Evolutionary conservation across 176 grass and related monocot species (phyloP).

Genomic region (Juncus effusus): DNA sequence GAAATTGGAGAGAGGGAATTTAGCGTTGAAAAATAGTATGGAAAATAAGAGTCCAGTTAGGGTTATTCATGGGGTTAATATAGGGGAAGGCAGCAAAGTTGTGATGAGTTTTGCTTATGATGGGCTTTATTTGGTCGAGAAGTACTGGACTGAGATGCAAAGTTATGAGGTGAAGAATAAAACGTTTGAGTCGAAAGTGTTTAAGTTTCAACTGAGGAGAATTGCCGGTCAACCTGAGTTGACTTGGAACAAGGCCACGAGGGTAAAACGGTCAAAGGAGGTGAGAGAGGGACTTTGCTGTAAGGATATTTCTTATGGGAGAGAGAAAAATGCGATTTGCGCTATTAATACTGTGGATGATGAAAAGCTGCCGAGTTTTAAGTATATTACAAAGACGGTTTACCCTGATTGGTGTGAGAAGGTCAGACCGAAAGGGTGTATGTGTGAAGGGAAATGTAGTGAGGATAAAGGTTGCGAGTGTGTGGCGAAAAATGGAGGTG

Average conservation of each 20-base stretch:
- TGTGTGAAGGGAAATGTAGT: conserved; percentile 49
- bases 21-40: conserved; percentile 59
- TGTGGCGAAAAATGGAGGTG: conserved; percentile 50
- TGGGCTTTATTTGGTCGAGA: conserved; percentile 58
- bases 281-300: conserved; percentile 17
- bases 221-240: conserved; percentile 43
- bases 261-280: not conserved
- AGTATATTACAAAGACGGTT: conserved; percentile 43
- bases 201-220: conserved; percentile 57
- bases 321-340: conserved; percentile 58
- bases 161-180: conserved; percentile 34
- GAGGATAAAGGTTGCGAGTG: conserved; percentile 44
- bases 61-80: conserved; percentile 52
- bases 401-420: conserved; percentile 32
- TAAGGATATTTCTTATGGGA: conserved; percentile 49
- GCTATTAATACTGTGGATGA: conserved; percentile 46
- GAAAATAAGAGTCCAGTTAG: conserved; percentile 47
- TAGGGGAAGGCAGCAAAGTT: conserved; percentile 11
- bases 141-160: conserved; percentile 13
- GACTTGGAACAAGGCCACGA: conserved; percentile 9
- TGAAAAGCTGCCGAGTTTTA: conserved; percentile 25
- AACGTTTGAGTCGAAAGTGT: conserved; percentile 43
- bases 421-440: conserved; percentile 41
- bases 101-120: conserved; percentile 76
- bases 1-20: conserved; percentile 70